phyloP scores from a whole-genome alignment of 148 eudicot species.

The Persicaria maculosa region DNA sequence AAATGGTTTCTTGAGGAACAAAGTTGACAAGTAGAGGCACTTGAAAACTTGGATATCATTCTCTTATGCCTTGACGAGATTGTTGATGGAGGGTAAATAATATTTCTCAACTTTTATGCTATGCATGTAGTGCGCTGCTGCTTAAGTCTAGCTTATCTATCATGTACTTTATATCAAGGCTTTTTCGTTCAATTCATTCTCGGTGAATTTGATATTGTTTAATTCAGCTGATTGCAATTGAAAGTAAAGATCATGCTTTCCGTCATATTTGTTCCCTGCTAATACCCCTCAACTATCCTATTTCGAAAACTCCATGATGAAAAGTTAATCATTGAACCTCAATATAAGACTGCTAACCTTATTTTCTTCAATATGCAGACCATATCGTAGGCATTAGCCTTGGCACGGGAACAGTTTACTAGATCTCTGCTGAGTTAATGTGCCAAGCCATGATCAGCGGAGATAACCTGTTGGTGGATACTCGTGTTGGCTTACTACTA shows the following conservation, averaged over 20 bases:
- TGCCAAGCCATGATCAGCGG: neutral
- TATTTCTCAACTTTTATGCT: neutral
- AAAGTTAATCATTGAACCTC: no score
- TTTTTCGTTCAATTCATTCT: neutral
- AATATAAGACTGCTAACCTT: neutral
- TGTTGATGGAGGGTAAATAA: conserved; percentile 75
- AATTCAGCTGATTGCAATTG: no score
- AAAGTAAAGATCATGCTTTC: no score
- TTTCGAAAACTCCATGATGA: no score
- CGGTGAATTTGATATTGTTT: no score
- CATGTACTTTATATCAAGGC: neutral
- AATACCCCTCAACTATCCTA: no score
- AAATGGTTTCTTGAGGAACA: conserved; percentile 35
- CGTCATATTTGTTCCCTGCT: no score
- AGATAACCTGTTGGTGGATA: neutral
- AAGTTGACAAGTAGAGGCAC: conserved; percentile 77
- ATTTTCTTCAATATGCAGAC: neutral
- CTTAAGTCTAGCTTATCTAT: neutral
- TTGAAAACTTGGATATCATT: conserved; percentile 80
- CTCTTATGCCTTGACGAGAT: conserved; percentile 87
- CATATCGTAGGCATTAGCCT: neutral
- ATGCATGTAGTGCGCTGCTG: neutral
- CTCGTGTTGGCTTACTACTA: neutral
- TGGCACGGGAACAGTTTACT: neutral
- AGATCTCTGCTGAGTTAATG: neutral